phyloP scores from a whole-genome alignment of 768 basidiomycete species.

The Phylloporus rhodoxanthus region DNA sequence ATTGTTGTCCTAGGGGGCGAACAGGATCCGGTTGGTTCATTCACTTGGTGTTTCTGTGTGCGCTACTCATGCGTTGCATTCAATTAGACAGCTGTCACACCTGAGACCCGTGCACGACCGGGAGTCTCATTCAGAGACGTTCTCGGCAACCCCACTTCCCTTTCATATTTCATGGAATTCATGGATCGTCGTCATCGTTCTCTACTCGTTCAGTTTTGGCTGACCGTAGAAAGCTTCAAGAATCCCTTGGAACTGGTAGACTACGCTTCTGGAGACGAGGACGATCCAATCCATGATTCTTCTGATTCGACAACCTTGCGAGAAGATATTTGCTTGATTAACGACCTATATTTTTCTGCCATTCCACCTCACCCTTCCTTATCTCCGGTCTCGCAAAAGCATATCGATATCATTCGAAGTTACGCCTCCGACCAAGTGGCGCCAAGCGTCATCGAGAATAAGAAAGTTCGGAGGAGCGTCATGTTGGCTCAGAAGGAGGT shows the following conservation, averaged over 20 bases:
- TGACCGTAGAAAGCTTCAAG: conserved; percentile 96
- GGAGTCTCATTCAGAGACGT: conserved; percentile 68
- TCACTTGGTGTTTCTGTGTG: background rate
- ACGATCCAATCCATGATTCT: conserved; percentile 53
- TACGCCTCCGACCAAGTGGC: conserved; percentile 52
- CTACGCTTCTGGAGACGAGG: conserved; percentile 52
- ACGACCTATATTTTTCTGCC: conserved; percentile 78
- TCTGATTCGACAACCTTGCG: conserved; percentile 56
- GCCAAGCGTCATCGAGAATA: conserved; percentile 36
- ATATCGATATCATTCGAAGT: conserved; percentile 61
- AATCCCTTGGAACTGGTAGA: conserved; percentile 86
- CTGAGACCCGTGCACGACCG: conserved; percentile 41
- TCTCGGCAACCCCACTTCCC: conserved; percentile 79
- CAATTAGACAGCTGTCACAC: conserved; percentile 36
- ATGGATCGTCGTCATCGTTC: conserved; percentile 89
- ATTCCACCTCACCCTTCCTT: conserved; percentile 53
- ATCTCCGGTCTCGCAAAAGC: conserved; percentile 59
- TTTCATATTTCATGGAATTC: conserved; percentile 97
- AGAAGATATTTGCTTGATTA: conserved; percentile 87
- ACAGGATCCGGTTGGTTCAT: conserved; percentile 48
- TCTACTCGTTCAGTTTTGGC: conserved; percentile 91
- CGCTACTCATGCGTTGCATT: conserved; percentile 1
- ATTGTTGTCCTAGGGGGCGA: conserved; percentile 76
- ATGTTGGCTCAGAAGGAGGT: conserved; percentile 82
- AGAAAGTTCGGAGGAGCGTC: conserved; percentile 69